phyloP scores from a whole-genome alignment of 2,329 filamentous ascomycete genomes.

The Neofusicoccum sp. region DNA sequence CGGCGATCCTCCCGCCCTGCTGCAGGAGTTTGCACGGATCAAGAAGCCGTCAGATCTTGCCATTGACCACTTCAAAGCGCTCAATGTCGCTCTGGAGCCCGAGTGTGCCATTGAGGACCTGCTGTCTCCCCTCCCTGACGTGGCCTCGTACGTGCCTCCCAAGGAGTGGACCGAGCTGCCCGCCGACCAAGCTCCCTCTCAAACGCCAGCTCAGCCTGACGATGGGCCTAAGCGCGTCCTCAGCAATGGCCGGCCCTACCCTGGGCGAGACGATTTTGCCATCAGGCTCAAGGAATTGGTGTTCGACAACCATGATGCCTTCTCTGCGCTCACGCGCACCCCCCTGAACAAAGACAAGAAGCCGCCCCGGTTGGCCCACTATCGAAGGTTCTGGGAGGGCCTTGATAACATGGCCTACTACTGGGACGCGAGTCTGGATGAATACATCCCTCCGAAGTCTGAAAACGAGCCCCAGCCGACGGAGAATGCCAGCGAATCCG shows the following conservation, averaged over 20 bases:
- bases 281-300: slow-evolving; percentile 51
- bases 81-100: slow-evolving; percentile 43
- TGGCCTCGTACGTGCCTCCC: slow-evolving; percentile 41
- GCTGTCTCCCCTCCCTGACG: slow-evolving; percentile 32
- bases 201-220: slow-evolving; percentile 20
- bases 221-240: slow-evolving; percentile 33
- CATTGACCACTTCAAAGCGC: slow-evolving; percentile 37
- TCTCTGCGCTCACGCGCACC: slow-evolving; percentile 54
- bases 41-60: slow-evolving; percentile 43
- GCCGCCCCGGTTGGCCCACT: slow-evolving; percentile 53
- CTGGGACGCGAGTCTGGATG: slow-evolving; percentile 60
- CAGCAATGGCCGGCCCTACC: slow-evolving; percentile 51
- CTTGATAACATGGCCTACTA: slow-evolving; percentile 61
- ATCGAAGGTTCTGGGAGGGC: slow-evolving; percentile 60
- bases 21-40: slow-evolving; percentile 41
- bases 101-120: slow-evolving; percentile 41
- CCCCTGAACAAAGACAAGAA: slow-evolving; percentile 42
- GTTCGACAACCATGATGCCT: slow-evolving; percentile 57
- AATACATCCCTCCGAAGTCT: slow-evolving; percentile 46
- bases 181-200: slow-evolving; percentile 28
- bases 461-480: slow-evolving; percentile 18
- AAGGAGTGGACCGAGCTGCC: slow-evolving; percentile 31
- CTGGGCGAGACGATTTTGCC: slow-evolving; percentile 50
- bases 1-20: slow-evolving; percentile 18
- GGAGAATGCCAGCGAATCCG: slow-evolving; percentile 23